Base-by-base conservation (phyloP, 179 eudicot species). In the Silene vulgaris region DNA sequence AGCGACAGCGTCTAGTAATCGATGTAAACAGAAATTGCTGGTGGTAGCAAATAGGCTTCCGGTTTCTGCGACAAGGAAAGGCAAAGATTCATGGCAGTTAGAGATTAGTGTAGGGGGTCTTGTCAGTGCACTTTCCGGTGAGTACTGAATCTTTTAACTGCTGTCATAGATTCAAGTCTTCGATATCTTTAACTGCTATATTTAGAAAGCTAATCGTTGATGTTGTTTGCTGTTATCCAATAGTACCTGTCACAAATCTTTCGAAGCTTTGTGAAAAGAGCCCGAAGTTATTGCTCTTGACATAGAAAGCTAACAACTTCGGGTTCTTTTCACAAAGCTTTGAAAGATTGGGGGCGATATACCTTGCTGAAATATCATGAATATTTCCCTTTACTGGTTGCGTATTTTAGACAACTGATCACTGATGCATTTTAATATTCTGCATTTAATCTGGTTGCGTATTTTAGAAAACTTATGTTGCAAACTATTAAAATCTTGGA, bases 21-120 rank as follows among this genome's bases (percentile, higher is more conserved):
- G 81, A 59, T 59, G 72, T 32, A 87, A 80, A 40, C 89, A 91
- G 64, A 79, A 90, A 11, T 74, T 91, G 66, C 69, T 91, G 70
- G 92, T 91, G 7, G 91, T 91, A 35, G 95, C 97, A 1, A 90
- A 91, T 75, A 75, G 97, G 78, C 85, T 91, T 52, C 97, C 95
- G 0, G 89, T 90, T 20, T 86, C 91, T 8, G 97, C 94, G 9
- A 79, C 75, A n/a, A 87, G 90, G 74, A 83, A 64, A 71, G 80
- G 82, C 32, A 89, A 86, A 14, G 88, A 86, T 23, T 80, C 85
- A 0, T 91, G 97, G 97, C 73, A 81, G 2, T 80, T 91, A 29
- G 95, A 91, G 45, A 78, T 88, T 11, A 90, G 90, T 80, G 90
- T 79, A 8, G 97, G 95, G 8, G 92, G 97, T 56, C 86, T 91